These are phyloP conservation scores for Solanum verrucosum DNA, from an alignment of 257 asterid genomes.

Conservation along the genomic window DNA sequence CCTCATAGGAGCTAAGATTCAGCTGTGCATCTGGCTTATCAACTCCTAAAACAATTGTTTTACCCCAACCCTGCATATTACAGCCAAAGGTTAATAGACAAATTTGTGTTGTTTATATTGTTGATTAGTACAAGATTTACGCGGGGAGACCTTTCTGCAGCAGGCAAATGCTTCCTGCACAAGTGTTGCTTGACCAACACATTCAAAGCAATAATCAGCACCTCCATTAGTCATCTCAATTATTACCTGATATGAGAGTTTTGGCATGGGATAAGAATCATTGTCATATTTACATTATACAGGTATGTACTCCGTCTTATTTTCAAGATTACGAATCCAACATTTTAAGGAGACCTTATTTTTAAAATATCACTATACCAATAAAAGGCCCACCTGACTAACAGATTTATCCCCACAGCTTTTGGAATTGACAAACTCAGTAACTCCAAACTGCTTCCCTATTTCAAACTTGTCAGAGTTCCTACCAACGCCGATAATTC, in stretches of 20 bases:
- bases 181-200: constrained; percentile 59
- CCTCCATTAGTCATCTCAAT: constrained; percentile 76
- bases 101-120: not conserved
- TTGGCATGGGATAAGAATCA: not conserved
- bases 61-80: constrained; percentile 73
- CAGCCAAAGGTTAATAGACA: not conserved
- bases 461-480: constrained; percentile 57
- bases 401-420: constrained; percentile 45
- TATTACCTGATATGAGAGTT: constrained; percentile 30
- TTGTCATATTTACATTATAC: not conserved
- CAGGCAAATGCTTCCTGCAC: constrained; percentile 69
- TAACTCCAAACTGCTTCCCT: constrained; percentile 71
- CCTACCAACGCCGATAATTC: constrained; percentile 66
- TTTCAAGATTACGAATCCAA: not conserved
- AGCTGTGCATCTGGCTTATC: constrained; percentile 46
- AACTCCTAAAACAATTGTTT: constrained; percentile 66
- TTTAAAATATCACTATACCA: not conserved
- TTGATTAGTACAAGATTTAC: not conserved
- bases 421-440: constrained; percentile 62
- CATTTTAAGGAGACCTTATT: not conserved
- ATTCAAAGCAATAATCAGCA: constrained; percentile 89
- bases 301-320: not conserved
- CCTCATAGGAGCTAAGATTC: constrained; percentile 29
- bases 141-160: constrained; percentile 53
- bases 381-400: constrained; percentile 42